A percentile compares a stretch with the other conserved stretches of the same genome.
phyloP scores from a whole-genome alignment of 768 basidiomycete genomes.

The Termitomyces sp. region DNA sequence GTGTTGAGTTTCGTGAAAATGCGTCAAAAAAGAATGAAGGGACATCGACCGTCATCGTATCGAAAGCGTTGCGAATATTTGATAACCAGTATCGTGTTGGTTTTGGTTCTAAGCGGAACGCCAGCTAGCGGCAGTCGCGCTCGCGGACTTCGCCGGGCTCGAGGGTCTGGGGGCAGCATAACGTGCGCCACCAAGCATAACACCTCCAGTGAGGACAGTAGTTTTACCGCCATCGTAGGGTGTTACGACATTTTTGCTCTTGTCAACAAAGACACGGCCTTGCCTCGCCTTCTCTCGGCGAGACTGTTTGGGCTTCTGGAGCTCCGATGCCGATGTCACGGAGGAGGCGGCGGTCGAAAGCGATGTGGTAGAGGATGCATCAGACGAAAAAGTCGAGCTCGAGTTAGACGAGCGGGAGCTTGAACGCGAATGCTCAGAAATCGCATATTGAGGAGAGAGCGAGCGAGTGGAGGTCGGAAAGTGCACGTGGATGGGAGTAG shows the following conservation, averaged over 20 bases:
- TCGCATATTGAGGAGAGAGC: slow-evolving; percentile 54
- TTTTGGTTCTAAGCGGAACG: slow-evolving; percentile 43
- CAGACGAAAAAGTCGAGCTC: slow-evolving; percentile 57
- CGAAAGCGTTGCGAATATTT: slow-evolving; percentile 11
- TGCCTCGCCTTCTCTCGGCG: slow-evolving; percentile 69
- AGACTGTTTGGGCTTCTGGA: slow-evolving; percentile 44
- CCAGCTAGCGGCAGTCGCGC: slow-evolving; percentile 45
- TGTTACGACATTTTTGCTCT: slow-evolving; percentile 73
- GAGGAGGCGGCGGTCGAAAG: slow-evolving; percentile 30
- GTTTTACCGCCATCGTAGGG: slow-evolving; percentile 88
- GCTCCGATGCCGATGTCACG: slow-evolving; percentile 15
- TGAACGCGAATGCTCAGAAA: slow-evolving; percentile 64
- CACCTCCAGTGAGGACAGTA: slow-evolving; percentile 82
- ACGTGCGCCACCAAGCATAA: slow-evolving; percentile 68
- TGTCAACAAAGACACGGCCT: slow-evolving; percentile 71
- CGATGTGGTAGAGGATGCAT: slow-evolving; percentile 42
- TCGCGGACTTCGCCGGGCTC: slow-evolving; percentile 24
- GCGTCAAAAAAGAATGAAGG: slow-evolving; percentile 13
- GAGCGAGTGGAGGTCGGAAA: slow-evolving; percentile 53
- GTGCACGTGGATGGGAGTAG: slow-evolving; percentile 57
- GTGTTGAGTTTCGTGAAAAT: slow-evolving; percentile 13
- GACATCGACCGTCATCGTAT: slow-evolving; percentile 7
- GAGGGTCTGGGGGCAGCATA: slow-evolving; percentile 22
- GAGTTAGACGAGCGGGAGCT: slow-evolving; percentile 74
- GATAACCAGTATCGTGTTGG: slow-evolving; percentile 12